phyloP scores from a whole-genome alignment of 768 basidiomycete genomes.

The Mycena maculata region DNA sequence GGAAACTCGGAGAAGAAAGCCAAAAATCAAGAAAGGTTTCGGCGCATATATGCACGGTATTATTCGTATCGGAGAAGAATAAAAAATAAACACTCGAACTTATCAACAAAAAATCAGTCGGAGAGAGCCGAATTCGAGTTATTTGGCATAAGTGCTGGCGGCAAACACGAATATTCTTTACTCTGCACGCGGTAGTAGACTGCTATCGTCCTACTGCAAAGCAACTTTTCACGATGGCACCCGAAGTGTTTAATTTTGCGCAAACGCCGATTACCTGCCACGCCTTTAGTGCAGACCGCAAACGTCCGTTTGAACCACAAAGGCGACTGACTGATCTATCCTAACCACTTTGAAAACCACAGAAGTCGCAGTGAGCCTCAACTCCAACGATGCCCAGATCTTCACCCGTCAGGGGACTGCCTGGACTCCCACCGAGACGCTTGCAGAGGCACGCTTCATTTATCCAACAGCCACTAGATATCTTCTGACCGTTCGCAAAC shows the following conservation, averaged over 20 bases:
- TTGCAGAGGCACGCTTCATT: constrained; percentile 75
- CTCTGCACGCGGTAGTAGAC: constrained; percentile 76
- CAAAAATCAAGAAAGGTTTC: too few relatives aligned
- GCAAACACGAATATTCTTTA: not conserved
- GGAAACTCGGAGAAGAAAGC: too few relatives aligned
- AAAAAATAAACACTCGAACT: too few relatives aligned
- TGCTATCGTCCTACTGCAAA: constrained; percentile 78
- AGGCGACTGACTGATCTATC: constrained; percentile 14
- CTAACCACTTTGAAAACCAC: constrained; percentile 21
- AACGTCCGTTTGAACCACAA: constrained; percentile 65
- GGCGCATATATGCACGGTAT: too few relatives aligned
- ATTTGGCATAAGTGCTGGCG: not conserved
- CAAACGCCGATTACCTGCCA: constrained; percentile 89
- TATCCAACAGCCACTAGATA: not conserved
- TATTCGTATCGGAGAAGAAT: too few relatives aligned
- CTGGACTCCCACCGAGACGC: constrained; percentile 79
- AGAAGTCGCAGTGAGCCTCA: constrained; percentile 95
- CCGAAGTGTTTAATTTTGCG: constrained; percentile 83
- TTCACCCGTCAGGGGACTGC: constrained; percentile 72
- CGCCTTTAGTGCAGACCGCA: constrained; percentile 90
- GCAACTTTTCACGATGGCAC: constrained; percentile 65
- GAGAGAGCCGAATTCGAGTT: not conserved
- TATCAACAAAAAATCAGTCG: too few relatives aligned
- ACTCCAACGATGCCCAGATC: constrained; percentile 90
- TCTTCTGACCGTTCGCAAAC: constrained; percentile 7